Percentiles rank a stretch among this genome's conserved stretches.
phyloP scores from a whole-genome alignment of 495 filamentous ascomycete species.

The Xylaria longipes region DNA sequence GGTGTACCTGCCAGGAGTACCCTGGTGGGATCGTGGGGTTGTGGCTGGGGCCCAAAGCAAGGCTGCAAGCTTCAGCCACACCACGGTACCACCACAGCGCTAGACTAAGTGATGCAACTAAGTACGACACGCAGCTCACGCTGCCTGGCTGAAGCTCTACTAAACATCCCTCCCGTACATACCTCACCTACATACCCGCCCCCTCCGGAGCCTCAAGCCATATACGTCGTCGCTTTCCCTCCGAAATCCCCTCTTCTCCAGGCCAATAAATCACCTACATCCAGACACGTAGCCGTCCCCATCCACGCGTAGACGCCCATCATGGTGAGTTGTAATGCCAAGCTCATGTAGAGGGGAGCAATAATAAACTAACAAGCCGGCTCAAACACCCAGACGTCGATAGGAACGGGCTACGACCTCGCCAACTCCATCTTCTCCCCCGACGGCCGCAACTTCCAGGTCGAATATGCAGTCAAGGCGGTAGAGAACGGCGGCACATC shows the following conservation, averaged over 20 bases:
- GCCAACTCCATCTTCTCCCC: conserved; percentile 99
- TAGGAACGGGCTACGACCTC: conserved; percentile 99
- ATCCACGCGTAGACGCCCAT: neutral
- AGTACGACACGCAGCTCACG: conserved; percentile 53
- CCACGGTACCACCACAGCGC: conserved; percentile 5
- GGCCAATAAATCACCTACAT: neutral
- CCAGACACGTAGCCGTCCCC: neutral
- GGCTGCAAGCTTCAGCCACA: conserved; percentile 22
- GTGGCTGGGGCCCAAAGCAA: neutral
- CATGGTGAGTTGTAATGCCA: conserved; percentile 15
- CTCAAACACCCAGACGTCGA: conserved; percentile 76
- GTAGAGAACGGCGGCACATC: conserved; percentile 98
- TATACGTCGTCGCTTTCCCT: neutral
- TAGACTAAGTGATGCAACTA: conserved; percentile 25
- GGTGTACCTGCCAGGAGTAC: no score
- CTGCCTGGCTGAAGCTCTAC: conserved; percentile 50
- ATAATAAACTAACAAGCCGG: neutral
- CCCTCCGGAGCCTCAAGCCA: neutral
- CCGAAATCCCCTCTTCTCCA: no score
- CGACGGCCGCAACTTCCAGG: conserved; percentile 98
- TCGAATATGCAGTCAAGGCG: conserved; percentile 98
- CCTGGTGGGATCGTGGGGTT: neutral
- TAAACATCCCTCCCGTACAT: conserved; percentile 30
- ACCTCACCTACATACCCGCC: neutral
- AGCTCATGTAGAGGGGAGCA: neutral